phyloP scores from a whole-genome alignment of 2,329 filamentous ascomycete genomes.

The Emmonsiellopsis sp. region DNA sequence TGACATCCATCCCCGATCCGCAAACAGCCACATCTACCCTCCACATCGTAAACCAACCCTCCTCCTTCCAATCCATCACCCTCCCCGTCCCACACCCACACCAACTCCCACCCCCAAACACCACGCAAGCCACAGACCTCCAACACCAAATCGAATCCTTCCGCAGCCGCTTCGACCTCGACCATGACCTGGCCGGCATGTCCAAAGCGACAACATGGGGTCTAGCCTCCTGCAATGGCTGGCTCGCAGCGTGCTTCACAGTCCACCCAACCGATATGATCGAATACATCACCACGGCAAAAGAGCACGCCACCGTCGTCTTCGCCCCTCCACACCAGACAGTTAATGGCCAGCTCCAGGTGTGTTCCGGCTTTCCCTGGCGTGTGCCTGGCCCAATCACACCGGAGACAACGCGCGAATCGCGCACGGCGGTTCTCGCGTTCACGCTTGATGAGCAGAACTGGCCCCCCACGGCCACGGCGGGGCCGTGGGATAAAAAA shows the following conservation, averaged over 20 bases:
- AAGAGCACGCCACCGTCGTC: constrained; percentile 34
- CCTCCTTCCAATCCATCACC: neutral
- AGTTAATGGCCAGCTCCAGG: constrained; percentile 4
- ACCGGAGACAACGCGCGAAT: constrained; percentile 9
- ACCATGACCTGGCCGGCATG: constrained; percentile 42
- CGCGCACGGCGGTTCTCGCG: constrained; percentile 18
- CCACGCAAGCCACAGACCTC: constrained; percentile 17
- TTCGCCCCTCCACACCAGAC: constrained; percentile 21
- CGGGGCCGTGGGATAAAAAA: constrained; percentile 19
- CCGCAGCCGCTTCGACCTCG: constrained; percentile 39
- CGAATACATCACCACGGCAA: constrained; percentile 44
- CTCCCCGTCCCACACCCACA: neutral
- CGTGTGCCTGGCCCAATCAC: constrained; percentile 10
- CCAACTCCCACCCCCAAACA: neutral
- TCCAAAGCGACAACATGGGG: constrained; percentile 47
- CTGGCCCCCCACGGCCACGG: constrained; percentile 9
- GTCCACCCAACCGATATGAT: constrained; percentile 50
- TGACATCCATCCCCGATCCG: neutral
- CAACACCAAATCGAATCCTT: constrained; percentile 22
- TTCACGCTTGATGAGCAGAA: constrained; percentile 20
- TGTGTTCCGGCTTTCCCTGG: constrained; percentile 10
- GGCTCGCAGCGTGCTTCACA: constrained; percentile 41
- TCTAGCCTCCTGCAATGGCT: constrained; percentile 33
- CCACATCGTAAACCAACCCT: neutral
- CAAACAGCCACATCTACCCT: neutral